phyloP scores from a whole-genome alignment of 148 eudicot genomes.

The Silene conica region DNA sequence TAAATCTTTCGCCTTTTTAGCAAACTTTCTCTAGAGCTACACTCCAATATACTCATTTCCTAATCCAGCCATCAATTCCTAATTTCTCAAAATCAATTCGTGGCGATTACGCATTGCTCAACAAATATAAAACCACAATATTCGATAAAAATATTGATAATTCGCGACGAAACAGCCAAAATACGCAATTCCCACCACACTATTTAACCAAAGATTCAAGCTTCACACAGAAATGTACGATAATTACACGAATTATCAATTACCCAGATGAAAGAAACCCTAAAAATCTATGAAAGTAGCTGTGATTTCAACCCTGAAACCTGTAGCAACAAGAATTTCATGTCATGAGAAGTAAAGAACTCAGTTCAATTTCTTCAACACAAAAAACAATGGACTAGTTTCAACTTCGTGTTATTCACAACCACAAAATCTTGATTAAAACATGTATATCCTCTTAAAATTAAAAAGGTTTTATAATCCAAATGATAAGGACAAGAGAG shows the following conservation, averaged over 20 bases:
- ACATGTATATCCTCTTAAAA: background rate
- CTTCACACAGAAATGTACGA: slow-evolving; percentile 3
- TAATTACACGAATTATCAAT: background rate
- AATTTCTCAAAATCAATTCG: slow-evolving; percentile 8
- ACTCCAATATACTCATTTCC: slow-evolving; percentile 29
- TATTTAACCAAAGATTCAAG: slow-evolving; percentile 2
- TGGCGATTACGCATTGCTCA: background rate
- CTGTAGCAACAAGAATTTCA: slow-evolving; percentile 4
- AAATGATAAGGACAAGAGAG: background rate
- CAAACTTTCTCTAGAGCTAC: slow-evolving; percentile 23
- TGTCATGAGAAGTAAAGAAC: background rate
- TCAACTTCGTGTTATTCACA: too few species aligned
- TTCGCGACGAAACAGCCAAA: background rate
- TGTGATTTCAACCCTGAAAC: background rate
- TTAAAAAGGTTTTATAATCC: background rate
- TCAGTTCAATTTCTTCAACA: background rate
- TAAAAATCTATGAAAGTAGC: background rate
- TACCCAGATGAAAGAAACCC: slow-evolving; percentile 13
- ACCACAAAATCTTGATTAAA: too few species aligned
- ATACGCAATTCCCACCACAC: slow-evolving; percentile 15
- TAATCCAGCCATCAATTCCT: slow-evolving; percentile 27
- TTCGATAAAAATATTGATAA: too few species aligned
- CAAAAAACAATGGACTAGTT: background rate
- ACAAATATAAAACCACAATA: background rate
- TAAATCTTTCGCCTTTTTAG: slow-evolving; percentile 33